Conservation (phyloP, 192 early-diverging fungal genomes). For the Coemansia sp. region DNA sequence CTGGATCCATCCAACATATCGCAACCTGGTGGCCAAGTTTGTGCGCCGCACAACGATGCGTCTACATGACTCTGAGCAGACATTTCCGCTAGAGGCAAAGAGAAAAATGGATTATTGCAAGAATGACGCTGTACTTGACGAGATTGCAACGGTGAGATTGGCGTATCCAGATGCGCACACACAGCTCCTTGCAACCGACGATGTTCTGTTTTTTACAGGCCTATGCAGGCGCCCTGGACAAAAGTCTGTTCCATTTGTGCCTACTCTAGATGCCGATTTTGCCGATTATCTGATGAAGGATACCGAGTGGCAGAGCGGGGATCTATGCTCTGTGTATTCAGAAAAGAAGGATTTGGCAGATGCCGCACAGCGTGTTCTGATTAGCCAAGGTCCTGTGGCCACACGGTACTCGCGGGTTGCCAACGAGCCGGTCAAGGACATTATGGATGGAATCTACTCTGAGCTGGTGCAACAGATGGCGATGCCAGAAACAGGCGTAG, state of each 20-base stretch:
- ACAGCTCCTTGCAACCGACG: slow-evolving; percentile 31
- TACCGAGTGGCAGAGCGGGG: slow-evolving; percentile 82
- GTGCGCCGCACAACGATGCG: slow-evolving; percentile 70
- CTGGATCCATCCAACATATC: slow-evolving; percentile 80
- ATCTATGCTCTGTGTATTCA: slow-evolving; percentile 77
- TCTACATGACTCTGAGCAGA: slow-evolving; percentile 74
- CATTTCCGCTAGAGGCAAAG: neutral
- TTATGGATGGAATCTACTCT: slow-evolving; percentile 78
- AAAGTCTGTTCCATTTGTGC: slow-evolving; percentile 90
- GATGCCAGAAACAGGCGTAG: neutral
- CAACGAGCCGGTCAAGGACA: slow-evolving; percentile 84
- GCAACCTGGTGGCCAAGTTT: slow-evolving; percentile 76
- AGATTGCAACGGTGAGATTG: slow-evolving; percentile 66
- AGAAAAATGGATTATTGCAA: neutral
- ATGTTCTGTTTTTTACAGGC: slow-evolving; percentile 28
- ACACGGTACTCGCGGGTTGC: slow-evolving; percentile 65
- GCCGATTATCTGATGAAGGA: slow-evolving; percentile 94
- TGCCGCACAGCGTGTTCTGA: slow-evolving; percentile 81
- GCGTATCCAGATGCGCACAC: slow-evolving; percentile 27
- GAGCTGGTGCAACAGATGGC: slow-evolving; percentile 65
- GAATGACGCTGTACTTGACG: slow-evolving; percentile 54
- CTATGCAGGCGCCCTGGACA: slow-evolving; percentile 60
- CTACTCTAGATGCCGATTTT: slow-evolving; percentile 85
- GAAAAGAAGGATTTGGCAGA: slow-evolving; percentile 34
- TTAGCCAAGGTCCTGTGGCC: slow-evolving; percentile 87